phyloP scores from a whole-genome alignment of 1,139 yeast species.

The Kazachstania sp. region DNA sequence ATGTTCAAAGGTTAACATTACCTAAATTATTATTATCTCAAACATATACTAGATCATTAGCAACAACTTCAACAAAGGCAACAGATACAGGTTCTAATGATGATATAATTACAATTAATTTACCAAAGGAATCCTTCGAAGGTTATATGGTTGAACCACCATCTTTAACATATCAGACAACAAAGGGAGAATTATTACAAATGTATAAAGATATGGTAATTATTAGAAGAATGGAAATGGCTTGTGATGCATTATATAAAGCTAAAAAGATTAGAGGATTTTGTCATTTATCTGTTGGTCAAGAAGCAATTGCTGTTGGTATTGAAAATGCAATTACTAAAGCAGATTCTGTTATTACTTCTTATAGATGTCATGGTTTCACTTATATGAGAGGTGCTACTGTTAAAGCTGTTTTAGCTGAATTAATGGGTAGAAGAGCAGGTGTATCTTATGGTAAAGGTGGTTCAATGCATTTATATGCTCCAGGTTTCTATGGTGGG shows the following conservation, averaged over 20 bases:
- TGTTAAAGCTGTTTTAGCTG: constrained; percentile 85
- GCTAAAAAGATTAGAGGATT: constrained; percentile 98
- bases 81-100: neutral
- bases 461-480: constrained; percentile 99
- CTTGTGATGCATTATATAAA: constrained; percentile 94
- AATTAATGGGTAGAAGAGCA: constrained; percentile 90
- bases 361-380: constrained; percentile 98
- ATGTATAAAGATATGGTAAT: constrained; percentile 96
- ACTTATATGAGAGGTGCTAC: constrained; percentile 93
- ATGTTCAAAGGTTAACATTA: neutral
- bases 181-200: constrained; percentile 69
- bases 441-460: constrained; percentile 98
- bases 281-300: constrained; percentile 98
- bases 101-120: constrained; percentile 35
- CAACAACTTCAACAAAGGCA: constrained; percentile 33
- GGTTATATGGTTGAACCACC: constrained; percentile 81
- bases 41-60: neutral
- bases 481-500: constrained; percentile 94
- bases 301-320: constrained; percentile 98
- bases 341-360: constrained; percentile 84
- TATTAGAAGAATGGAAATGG: constrained; percentile 98
- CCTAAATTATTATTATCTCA: neutral
- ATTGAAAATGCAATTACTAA: constrained; percentile 86
- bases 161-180: constrained; percentile 60
- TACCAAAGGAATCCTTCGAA: constrained; percentile 77